Base-by-base conservation (phyloP, 1,284 basidiomycete species). In the Cutaneotrichosporon sp. region DNA sequence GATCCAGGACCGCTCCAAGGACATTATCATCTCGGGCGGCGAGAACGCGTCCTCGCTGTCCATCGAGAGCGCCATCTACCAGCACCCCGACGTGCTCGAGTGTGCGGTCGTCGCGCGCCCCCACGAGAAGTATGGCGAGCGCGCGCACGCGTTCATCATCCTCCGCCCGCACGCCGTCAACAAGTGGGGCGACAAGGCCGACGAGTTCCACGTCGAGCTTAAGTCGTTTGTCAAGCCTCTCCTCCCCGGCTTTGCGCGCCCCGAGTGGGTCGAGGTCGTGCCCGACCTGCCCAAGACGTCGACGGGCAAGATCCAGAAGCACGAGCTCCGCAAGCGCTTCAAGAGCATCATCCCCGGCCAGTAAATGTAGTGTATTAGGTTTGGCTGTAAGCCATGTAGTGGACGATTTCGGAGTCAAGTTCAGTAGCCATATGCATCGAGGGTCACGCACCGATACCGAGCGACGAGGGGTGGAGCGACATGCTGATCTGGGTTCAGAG, bases 221-320 rank as follows among this genome's bases (percentile, higher is more conserved):
- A 65, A 62, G 64, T 24, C 46, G 10, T 60, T 59, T 34, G 42
- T 25, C 49, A 61, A 59, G 57, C 57, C 60, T 24, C 58, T 56
- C 16, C 64, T 65, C 14, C 64, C 64, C 27, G 64, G 64, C 22
- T 65, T 65, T 38, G 64, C 64, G 36, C 60, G 64, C 14, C 64
- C 64, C 20, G 64, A 65, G 58, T 65, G 64, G 64, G 57, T 62
- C 54, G 64, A 65, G 55, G 52, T 65, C 22, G 57, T 59, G 11
- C 36, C 49, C 2, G 87, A 90, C 65, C 76, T 92, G 13, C 91
- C 91, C 1, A 92, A 90, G 82, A 94, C 91, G 7, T 89, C 88
- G 20, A 92, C 90, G 68, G 91, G 91, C 47, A 94, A 94, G 78
- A 86, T 94, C 42, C 86, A 87, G 86, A 93, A 93, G 80, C 89